Evolutionary conservation across 78 protist species (phyloP).

Genomic region (Corallochytrium limacisporum): DNA sequence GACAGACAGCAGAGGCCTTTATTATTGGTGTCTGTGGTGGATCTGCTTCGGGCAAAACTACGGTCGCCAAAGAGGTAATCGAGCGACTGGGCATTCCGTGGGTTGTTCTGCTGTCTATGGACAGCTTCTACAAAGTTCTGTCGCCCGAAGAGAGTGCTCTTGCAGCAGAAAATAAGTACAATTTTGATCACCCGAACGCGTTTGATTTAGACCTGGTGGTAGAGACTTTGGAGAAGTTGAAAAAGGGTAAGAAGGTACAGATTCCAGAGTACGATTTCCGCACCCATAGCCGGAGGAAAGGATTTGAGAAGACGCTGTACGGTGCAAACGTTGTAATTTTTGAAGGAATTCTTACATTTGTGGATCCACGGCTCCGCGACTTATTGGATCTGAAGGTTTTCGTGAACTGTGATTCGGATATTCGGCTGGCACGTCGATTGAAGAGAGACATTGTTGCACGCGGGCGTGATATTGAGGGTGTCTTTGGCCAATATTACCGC

Average conservation of each 20-base stretch:
- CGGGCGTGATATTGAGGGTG: conserved; percentile 13
- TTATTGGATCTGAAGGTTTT: conserved; percentile 30
- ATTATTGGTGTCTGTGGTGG: conserved; percentile 12
- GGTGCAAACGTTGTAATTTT: conserved; percentile 26
- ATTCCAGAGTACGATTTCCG: conserved; percentile 19
- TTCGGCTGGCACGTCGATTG: conserved; percentile 25
- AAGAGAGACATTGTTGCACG: conserved; percentile 17
- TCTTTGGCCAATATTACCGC: conserved; percentile 12
- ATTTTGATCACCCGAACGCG: conserved; percentile 26
- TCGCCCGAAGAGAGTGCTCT: background rate
- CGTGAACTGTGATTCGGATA: conserved; percentile 31
- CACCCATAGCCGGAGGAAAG: conserved; percentile 5
- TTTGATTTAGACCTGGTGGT: conserved; percentile 10
- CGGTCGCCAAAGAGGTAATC: conserved; percentile 10
- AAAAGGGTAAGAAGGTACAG: conserved; percentile 17
- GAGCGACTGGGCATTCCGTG: background rate
- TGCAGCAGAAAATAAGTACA: conserved; percentile 2
- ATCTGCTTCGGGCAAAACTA: conserved; percentile 24
- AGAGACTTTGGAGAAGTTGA: conserved; percentile 4
- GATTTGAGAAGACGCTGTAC: background rate
- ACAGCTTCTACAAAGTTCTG: conserved; percentile 11
- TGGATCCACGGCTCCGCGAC: background rate
- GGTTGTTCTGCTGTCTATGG: conserved; percentile 2
- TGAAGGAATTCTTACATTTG: conserved; percentile 28
- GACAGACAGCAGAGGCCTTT: background rate